Base-by-base conservation (phyloP, 2,329 filamentous ascomycete species). In the Dothidotthia symphoricarpi region DNA sequence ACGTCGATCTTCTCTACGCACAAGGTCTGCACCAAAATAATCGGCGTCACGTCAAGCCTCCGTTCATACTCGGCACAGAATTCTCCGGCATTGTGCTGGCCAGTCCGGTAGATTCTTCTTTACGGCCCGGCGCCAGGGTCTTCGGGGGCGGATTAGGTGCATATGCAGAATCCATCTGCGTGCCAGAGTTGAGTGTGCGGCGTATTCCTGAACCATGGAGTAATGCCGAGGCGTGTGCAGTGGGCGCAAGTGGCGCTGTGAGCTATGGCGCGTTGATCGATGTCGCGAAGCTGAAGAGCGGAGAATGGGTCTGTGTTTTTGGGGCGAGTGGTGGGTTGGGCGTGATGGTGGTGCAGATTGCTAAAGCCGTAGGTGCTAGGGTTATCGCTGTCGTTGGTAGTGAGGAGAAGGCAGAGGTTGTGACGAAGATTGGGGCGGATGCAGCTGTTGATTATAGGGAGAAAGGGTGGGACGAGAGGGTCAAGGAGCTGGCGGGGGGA, bases 1-100 rank as follows among this genome's bases (percentile, higher is more conserved):
- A 80, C 53, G 77, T 81, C 31, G 80, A 82, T 51, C 72, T 78
- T 7, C 70, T 82, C 31, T 81, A 82, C 54, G 75, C 75, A 2
- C 57, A 56, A 52, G 79, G 78, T 6, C 72, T 74, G 46, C 79
- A 82, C 51, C 78, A 82, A 51, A 82, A 82, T 55, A 81, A 81
- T 54, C 69, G 66, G 19, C 70, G 69, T n/a, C 72, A 78, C 36
- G 71, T 78, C 25, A 67, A 66, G 22, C 79, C 78, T 1, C 78
- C 78, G 0, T 82, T 83, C 61, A 72, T 70, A 1, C 69, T 81
- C 0, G 79, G 79, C 10, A 75, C 76, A n/a, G 78, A 82, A 54
- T 82, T 82, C 51, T 68, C 77, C 1, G 79, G 78, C n/a, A 64
- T 72, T 2, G 66, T 82, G 1, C 43, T 72, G 24, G 61, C 61